Base-by-base conservation (phyloP, 129 eudicot genomes). In the Chrysanthemum makinoi region DNA sequence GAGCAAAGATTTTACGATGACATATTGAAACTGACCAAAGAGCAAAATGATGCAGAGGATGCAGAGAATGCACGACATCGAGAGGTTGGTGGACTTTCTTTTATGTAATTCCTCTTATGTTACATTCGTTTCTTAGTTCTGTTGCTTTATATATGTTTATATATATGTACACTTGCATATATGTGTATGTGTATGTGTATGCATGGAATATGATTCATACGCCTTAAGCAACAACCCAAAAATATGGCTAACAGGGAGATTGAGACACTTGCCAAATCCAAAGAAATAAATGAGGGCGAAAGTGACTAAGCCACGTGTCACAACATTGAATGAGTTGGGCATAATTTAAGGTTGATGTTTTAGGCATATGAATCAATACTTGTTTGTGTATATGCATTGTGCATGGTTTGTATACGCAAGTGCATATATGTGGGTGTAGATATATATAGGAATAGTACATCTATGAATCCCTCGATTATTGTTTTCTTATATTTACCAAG, bases 41-140 rank as follows among this genome's bases (percentile, higher is more conserved):
- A 91, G 66, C 94, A 86, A 78, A 73, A 66, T 51, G 96, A 91
- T 81, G 89, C 91, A 60, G 97, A 91, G 84, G 96, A 91, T 75
- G 94, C 87, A 5, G 97, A 91, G 80, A 86, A 84, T 88, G 87
- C 91, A 14, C 83, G 96, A 48, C 97, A 91, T 59, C 77, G 84
- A 77, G 97, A 86, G 97, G 97, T 88, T 44, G 66, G 94, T 69
- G 59, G 35, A 56, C 55, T 64, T 16, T 6, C 46, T 39, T 61
- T 19, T 61, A 70, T 48, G 4, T 19, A 48, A 47, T 35, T 76
- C 20, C 26, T 47, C 67, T 14, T 66, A 10, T 13, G 30, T 61
- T 9, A 28, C 47, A 13, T 61, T 30, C 6, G 12, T 61, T 61
- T 61, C 43, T 1, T 15, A 14, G 47, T 28, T 61, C 15, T 61